Conservation (phyloP, 2,329 filamentous ascomycete species). For the Periconia sp. region DNA sequence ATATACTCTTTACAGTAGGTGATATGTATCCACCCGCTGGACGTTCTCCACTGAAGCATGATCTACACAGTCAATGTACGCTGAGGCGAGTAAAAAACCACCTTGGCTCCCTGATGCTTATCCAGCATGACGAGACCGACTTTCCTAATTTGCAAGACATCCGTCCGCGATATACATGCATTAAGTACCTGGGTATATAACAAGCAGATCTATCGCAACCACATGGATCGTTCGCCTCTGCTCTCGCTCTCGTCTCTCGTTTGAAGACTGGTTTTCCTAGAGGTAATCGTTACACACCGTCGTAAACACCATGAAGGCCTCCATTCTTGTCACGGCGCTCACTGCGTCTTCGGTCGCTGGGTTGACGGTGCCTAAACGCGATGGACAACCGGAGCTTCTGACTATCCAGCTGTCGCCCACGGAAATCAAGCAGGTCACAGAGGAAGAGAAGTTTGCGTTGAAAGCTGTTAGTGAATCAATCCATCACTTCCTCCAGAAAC, state of each 20-base stretch:
- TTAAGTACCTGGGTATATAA: background rate
- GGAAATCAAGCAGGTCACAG: constrained; percentile 78
- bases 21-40: background rate
- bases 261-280: background rate
- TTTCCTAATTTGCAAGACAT: background rate
- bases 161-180: background rate
- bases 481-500: background rate
- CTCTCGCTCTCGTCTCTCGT: background rate
- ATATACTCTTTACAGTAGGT: background rate
- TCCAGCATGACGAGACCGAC: background rate
- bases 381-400: constrained; percentile 49
- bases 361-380: constrained; percentile 2
- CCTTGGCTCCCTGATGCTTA: background rate
- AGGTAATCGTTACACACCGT: background rate
- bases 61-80: background rate
- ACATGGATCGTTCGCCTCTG: background rate
- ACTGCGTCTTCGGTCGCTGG: constrained; percentile 1
- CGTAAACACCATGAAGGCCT: constrained; percentile 4
- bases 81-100: background rate
- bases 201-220: background rate
- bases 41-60: background rate
- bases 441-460: constrained; percentile 88
- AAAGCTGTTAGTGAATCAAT: constrained; percentile 62
- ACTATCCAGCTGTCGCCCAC: constrained; percentile 78
- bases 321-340: background rate